Evolutionary conservation across 495 filamentous ascomycete species (phyloP).

Genomic region (Aspergillus avenaceus): DNA sequence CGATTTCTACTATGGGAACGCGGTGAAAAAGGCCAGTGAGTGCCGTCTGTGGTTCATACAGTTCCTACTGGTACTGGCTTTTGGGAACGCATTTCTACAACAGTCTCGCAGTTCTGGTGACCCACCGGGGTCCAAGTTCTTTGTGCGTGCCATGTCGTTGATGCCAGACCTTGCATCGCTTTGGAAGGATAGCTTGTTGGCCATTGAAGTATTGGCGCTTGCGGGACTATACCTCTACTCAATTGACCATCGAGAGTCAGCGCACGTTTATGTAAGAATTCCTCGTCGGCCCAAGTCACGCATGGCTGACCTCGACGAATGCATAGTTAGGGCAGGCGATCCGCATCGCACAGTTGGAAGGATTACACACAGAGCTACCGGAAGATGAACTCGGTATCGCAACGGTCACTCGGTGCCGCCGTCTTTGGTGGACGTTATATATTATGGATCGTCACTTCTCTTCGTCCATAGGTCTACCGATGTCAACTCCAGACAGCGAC

Average conservation of each 20-base stretch:
- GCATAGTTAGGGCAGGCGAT: constrained; percentile 34
- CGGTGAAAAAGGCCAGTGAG: constrained; percentile 14
- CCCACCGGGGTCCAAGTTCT: constrained; percentile 29
- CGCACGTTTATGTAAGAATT: constrained; percentile 28
- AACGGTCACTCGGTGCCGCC: constrained; percentile 27
- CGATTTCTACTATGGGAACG: constrained; percentile 24
- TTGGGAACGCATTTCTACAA: constrained; percentile 35
- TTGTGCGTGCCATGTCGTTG: constrained; percentile 34
- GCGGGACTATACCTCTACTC: constrained; percentile 34
- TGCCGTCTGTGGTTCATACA: constrained; percentile 34
- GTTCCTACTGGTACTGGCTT: constrained; percentile 34
- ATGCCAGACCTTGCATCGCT: constrained; percentile 29
- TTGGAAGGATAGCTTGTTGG: constrained; percentile 25
- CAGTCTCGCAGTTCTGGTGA: constrained; percentile 16
- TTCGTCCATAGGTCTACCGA: constrained; percentile 31
- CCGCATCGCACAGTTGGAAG: constrained; percentile 32
- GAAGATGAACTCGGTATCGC: constrained; percentile 23
- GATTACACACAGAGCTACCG: constrained; percentile 34
- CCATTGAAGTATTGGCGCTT: constrained; percentile 30
- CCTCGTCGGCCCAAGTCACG: not conserved
- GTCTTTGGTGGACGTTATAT: constrained; percentile 39
- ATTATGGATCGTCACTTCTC: constrained; percentile 34
- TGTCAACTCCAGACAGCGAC: constrained; percentile 30
- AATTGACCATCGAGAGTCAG: constrained; percentile 30
- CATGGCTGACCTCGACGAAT: not conserved